phyloP scores from a whole-genome alignment of 1,284 basidiomycete species.

The Rhodotorula sp. region DNA sequence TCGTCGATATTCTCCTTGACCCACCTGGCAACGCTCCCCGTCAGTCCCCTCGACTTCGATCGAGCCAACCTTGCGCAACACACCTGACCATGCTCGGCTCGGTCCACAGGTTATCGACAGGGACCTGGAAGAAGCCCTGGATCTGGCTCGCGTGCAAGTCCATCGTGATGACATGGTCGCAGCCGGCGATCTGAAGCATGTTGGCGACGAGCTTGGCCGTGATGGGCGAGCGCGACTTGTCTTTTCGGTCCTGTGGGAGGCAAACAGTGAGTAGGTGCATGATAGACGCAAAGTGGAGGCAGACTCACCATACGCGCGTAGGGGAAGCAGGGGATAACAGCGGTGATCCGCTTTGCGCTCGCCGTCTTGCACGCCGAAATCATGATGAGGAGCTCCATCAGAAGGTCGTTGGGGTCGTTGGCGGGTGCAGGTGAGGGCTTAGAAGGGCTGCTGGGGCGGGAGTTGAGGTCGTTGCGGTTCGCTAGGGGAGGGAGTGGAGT shows the following conservation, averaged over 20 bases:
- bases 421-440: constrained; percentile 31
- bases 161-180: constrained; percentile 98
- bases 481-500: constrained; percentile 31
- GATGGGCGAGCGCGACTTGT: constrained; percentile 92
- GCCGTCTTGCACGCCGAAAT: constrained; percentile 89
- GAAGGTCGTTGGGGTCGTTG: constrained; percentile 53
- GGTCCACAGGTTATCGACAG: constrained; percentile 87
- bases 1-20: constrained; percentile 83
- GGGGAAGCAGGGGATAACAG: constrained; percentile 96
- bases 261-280: too few relatives aligned
- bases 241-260: constrained; percentile 87
- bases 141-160: constrained; percentile 98
- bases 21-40: constrained; percentile 44
- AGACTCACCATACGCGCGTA: constrained; percentile 64
- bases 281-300: neutral
- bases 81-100: constrained; percentile 46
- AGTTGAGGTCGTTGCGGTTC: constrained; percentile 60
- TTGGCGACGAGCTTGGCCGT: constrained; percentile 98
- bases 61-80: neutral
- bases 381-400: constrained; percentile 66
- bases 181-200: constrained; percentile 93
- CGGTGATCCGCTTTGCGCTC: constrained; percentile 92
- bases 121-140: constrained; percentile 98
- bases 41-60: neutral
- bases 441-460: constrained; percentile 21